Percentiles rank a stretch among this genome's conserved stretches.
These are phyloP conservation scores for Tilletia indica DNA, from an alignment of 1,284 basidiomycete species.

Conservation along the genomic window DNA sequence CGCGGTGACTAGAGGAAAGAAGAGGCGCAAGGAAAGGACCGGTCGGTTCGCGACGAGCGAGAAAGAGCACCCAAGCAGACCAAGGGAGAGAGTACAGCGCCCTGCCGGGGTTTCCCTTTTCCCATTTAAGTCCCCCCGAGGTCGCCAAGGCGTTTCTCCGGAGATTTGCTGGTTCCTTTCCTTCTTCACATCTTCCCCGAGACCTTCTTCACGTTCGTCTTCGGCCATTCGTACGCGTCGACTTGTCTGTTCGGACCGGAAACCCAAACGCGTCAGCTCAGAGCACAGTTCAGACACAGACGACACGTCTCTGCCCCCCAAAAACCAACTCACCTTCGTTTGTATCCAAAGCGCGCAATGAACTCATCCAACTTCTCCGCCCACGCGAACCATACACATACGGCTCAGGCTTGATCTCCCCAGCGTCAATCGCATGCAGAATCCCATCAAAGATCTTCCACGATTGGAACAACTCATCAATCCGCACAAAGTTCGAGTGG, in stretches of 20 bases:
- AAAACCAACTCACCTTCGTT: slow-evolving; percentile 26
- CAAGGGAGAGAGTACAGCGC: no score
- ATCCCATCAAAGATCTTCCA: slow-evolving; percentile 57
- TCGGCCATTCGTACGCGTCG: slow-evolving; percentile 48
- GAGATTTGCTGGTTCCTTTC: not conserved
- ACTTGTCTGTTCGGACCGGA: slow-evolving; percentile 22
- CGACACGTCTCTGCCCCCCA: not conserved
- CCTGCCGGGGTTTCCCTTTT: no score
- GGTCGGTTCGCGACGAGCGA: no score
- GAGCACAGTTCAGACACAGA: not conserved
- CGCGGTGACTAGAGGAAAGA: no score
- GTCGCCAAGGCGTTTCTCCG: no score
- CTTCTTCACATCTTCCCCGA: slow-evolving; percentile 19
- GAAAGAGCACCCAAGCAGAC: no score
- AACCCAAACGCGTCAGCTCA: not conserved
- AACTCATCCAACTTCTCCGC: slow-evolving; percentile 47
- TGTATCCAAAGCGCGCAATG: slow-evolving; percentile 44
- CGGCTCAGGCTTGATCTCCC: slow-evolving; percentile 48
- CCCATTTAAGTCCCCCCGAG: no score
- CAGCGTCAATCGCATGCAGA: slow-evolving; percentile 51
- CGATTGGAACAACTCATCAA: slow-evolving; percentile 55
- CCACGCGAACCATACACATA: slow-evolving; percentile 52
- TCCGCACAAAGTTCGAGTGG: slow-evolving; percentile 56
- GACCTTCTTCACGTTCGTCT: slow-evolving; percentile 45
- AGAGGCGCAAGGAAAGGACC: no score